Base-by-base conservation (phyloP, 495 filamentous ascomycete species). In the Usnea hakonensis region DNA sequence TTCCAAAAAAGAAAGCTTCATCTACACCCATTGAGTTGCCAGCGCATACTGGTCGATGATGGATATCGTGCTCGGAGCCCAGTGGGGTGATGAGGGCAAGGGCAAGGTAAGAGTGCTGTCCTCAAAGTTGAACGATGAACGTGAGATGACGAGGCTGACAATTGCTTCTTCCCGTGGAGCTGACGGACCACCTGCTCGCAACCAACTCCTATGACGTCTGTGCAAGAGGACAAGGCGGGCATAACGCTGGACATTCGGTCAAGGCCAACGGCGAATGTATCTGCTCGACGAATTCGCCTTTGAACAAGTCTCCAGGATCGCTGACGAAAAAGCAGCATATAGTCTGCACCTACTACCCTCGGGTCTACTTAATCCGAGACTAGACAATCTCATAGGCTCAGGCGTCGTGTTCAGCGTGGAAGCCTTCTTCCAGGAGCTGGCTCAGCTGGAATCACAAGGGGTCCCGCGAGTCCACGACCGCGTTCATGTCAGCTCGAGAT, bases 351-450 rank as follows among this genome's bases (percentile, higher is more conserved):
- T n/a, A n/a, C 13, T 40, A n/a, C 63, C 13, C 19, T n/a, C 26
- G 13, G 21, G 32, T 41, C 78, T 13, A 21, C 17, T 54, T 21
- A 54, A 30, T 13, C 50, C 26, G 32, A 54, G 26, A 30, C 32
- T 54, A 30, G 26, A 35, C 19, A 30, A 54, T 32, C 75, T 65
- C 57, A 89, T 96, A 74, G 91, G 90, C 54, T 87, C 87, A 61
- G 90, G 89, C 60, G 86, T 86, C 56, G 90, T 95, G 61, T 81
- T 95, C 63, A 87, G 95, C 17, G 6, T 48, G 3, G 43, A 48
- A 26, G 79, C 79, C 41, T 93, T 96, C 81, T 94, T 95, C 82
- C 84, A 87, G 71, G 91, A 96, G 74, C 79, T 95, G 59, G 79
- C 79, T 44, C 78, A 79, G 28, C 73, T 90, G n/a, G 81, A 90